Percentiles rank a stretch among this genome's conserved stretches.
phyloP scores from a whole-genome alignment of 1,139 yeast genomes.

The Taphrina communis region DNA sequence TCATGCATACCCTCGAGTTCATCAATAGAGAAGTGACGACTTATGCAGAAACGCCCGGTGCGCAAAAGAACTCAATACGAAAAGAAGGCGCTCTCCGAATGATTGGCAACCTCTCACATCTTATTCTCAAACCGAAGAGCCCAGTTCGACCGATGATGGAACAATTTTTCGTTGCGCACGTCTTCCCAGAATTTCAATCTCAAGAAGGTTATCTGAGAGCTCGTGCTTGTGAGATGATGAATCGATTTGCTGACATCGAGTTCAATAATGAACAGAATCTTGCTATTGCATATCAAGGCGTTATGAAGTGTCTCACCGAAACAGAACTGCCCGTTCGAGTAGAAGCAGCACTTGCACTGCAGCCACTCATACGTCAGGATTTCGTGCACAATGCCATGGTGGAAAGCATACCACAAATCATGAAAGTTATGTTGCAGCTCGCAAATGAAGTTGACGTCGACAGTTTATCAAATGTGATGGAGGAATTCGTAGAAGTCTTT shows the following conservation, averaged over 20 bases:
- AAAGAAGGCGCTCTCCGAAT: conserved; percentile 83
- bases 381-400: conserved; percentile 73
- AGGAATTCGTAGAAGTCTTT: conserved; percentile 89
- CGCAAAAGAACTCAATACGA: conserved; percentile 67
- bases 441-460: conserved; percentile 88
- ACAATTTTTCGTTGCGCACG: conserved; percentile 64
- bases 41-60: conserved; percentile 55
- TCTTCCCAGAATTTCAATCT: conserved; percentile 74
- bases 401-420: conserved; percentile 73
- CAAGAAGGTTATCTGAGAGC: conserved; percentile 77
- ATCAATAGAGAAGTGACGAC: conserved; percentile 59
- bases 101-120: conserved; percentile 71
- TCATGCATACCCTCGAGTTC: conserved; percentile 70
- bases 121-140: conserved; percentile 62
- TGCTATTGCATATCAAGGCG: conserved; percentile 67
- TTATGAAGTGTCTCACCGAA: conserved; percentile 64
- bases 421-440: conserved; percentile 76
- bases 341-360: conserved; percentile 84
- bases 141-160: conserved; percentile 74
- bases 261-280: conserved; percentile 58
- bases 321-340: conserved; percentile 76
- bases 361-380: conserved; percentile 70
- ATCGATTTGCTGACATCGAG: conserved; percentile 70
- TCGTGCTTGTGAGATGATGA: conserved; percentile 78
- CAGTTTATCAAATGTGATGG: conserved; percentile 87